Conservation (phyloP, 1,284 basidiomycete genomes). For the Melampsora abietis-canadensis region DNA sequence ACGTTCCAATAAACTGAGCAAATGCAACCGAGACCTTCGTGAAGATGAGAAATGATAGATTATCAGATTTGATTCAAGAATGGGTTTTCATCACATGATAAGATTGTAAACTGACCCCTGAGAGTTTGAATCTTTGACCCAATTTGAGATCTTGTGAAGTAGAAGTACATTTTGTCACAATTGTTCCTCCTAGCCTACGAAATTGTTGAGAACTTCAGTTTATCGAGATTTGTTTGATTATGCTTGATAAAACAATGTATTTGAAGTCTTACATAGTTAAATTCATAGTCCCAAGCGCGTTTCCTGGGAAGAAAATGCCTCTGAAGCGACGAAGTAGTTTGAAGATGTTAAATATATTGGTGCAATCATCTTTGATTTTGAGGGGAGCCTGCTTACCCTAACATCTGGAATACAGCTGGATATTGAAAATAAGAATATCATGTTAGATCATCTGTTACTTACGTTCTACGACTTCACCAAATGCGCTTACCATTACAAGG, state of each 20-base stretch:
- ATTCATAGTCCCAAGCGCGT: conserved; percentile 30
- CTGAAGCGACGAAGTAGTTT: background rate
- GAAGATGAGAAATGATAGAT: background rate
- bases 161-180: background rate
- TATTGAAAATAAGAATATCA: background rate
- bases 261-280: conserved; percentile 29
- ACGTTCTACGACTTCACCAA: background rate
- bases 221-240: background rate
- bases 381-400: background rate
- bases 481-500: conserved; percentile 3
- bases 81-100: too few species aligned
- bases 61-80: background rate
- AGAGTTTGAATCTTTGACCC: background rate
- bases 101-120: background rate
- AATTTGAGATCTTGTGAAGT: background rate
- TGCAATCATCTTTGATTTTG: background rate
- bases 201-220: conserved; percentile 2
- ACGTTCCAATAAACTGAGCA: conserved; percentile 32
- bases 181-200: conserved; percentile 2
- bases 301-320: conserved; percentile 38
- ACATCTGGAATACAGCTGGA: background rate
- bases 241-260: background rate
- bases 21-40: conserved; percentile 17
- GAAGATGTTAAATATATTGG: background rate
- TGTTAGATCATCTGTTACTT: background rate